Evolutionary conservation across 805 yeast genomes (phyloP).

Genomic region (Kodamaea kakaduensis): DNA sequence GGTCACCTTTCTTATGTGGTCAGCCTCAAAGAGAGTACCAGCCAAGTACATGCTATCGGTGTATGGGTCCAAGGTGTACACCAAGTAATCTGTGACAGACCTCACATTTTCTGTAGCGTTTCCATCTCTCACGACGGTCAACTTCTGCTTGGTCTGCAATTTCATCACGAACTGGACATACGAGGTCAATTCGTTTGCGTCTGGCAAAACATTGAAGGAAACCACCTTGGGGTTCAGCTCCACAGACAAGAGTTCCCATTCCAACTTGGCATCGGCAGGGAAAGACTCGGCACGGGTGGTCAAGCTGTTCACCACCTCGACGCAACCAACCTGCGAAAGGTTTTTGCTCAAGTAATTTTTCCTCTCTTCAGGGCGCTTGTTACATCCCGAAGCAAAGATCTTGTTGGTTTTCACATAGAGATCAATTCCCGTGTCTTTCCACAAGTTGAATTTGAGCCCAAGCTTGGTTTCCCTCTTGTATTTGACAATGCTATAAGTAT

Average conservation of each 20-base stretch:
- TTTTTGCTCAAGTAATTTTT: constrained; percentile 43
- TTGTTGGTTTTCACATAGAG: constrained; percentile 73
- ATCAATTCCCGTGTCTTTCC: constrained; percentile 86
- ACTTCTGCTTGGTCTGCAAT: constrained; percentile 34
- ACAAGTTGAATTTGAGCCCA: constrained; percentile 59
- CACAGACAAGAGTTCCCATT: constrained; percentile 75
- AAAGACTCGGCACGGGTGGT: constrained; percentile 32
- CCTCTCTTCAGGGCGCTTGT: constrained; percentile 25
- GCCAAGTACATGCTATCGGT: constrained; percentile 36
- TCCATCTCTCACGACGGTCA: constrained; percentile 23
- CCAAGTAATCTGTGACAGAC: constrained; percentile 34
- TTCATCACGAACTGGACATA: constrained; percentile 39
- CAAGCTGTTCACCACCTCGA: constrained; percentile 29
- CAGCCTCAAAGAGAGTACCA: constrained; percentile 38
- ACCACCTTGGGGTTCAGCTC: constrained; percentile 69
- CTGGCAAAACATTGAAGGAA: constrained; percentile 64
- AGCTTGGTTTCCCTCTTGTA: constrained; percentile 41
- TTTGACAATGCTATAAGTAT: constrained; percentile 51
- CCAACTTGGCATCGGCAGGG: constrained; percentile 57
- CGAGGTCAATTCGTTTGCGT: constrained; percentile 33
- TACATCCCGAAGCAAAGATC: constrained; percentile 62
- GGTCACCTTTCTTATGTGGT: constrained; percentile 33
- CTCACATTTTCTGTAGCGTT: constrained; percentile 23
- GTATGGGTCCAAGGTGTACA: constrained; percentile 37
- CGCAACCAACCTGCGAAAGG: constrained; percentile 33